Evolutionary conservation across 1,284 basidiomycete species (phyloP), one percentile per base, ranked within the genome.

Genomic region (Ustilago sp.): DNA sequence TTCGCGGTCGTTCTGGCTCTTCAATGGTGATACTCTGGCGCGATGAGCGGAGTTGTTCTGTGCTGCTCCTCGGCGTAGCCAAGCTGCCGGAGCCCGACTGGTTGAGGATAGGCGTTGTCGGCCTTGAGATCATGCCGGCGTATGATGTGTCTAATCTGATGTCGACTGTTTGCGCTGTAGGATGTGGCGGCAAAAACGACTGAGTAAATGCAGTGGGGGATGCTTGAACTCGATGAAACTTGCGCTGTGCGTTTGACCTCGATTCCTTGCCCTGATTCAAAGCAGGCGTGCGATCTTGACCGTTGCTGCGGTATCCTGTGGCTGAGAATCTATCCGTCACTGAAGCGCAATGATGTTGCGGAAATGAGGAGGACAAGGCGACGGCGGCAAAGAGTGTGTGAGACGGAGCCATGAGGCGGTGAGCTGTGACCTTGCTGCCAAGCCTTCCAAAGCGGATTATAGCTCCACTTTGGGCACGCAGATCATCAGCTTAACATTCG

Each of bases 1-100:
- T 17, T 32, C 71, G 63, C 4, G 67, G 63, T 32, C 71, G 56
- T 23, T 70, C 75, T 0, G 75, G 75, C 52, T 74, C 75, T 32
- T 77, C 75, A 53, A 77, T 77, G 32, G 75, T 77, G 59, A 77
- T 71, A 28, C 63, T 58, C 50, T 65, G 68, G 35, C 62, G 73
- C 17, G 35, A 31, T 32, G 48, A 32, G 39, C 71, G 71, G 13
- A 48, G 38, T 12, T 67, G 73, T n/a, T 76, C 74, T 17, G 52
- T 55, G 45, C 68, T 71, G 59, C 68, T 76, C 6, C 74, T 17
- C 1, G 68, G 61, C n/a, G 63, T 64, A 8, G 53, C 58, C 31
- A 64, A 60, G 45, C 68, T 65, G 36, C 60, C 52, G 8, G 67
- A 76, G 45, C 74, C 62, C 15, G 68, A 54, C 43, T 68, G 64